phyloP scores from a whole-genome alignment of 768 basidiomycete genomes.

The Panus rudis region DNA sequence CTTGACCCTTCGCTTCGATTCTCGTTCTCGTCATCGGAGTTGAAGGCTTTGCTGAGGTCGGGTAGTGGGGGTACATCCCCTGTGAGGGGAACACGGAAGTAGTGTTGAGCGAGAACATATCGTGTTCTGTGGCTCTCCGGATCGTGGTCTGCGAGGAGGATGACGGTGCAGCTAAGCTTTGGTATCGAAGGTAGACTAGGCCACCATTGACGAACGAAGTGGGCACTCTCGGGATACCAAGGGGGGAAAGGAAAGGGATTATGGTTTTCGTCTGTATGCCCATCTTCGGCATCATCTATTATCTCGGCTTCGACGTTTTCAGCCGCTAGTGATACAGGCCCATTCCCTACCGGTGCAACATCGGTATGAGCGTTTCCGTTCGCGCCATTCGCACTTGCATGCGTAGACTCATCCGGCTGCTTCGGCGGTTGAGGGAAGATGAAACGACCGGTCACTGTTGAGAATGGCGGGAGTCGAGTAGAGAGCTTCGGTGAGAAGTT shows the following conservation, averaged over 20 bases:
- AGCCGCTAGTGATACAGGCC: background rate
- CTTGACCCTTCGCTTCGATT: background rate
- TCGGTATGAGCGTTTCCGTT: background rate
- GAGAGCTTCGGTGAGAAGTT: constrained; percentile 18
- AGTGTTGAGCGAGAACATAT: constrained; percentile 69
- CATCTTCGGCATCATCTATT: background rate
- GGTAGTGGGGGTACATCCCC: background rate
- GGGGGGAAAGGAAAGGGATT: constrained; percentile 63
- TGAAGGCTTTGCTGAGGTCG: too few species aligned
- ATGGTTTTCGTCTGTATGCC: constrained; percentile 18
- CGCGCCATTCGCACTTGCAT: background rate
- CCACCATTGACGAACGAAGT: constrained; percentile 82
- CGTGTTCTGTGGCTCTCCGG: constrained; percentile 50
- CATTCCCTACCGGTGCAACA: background rate
- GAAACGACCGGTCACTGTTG: constrained; percentile 17
- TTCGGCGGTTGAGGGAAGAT: constrained; percentile 13
- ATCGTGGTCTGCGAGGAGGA: constrained; percentile 59
- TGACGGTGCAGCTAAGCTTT: constrained; percentile 64
- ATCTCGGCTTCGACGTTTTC: background rate
- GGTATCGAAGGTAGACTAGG: constrained; percentile 58
- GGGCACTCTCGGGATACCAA: constrained; percentile 69
- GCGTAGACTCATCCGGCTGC: background rate
- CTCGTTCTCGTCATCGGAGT: background rate
- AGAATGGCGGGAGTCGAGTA: constrained; percentile 14
- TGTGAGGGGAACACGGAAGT: constrained; percentile 60